Evolutionary conservation across 805 yeast species (phyloP).

Genomic region (Wickerhamiella azymoides): DNA sequence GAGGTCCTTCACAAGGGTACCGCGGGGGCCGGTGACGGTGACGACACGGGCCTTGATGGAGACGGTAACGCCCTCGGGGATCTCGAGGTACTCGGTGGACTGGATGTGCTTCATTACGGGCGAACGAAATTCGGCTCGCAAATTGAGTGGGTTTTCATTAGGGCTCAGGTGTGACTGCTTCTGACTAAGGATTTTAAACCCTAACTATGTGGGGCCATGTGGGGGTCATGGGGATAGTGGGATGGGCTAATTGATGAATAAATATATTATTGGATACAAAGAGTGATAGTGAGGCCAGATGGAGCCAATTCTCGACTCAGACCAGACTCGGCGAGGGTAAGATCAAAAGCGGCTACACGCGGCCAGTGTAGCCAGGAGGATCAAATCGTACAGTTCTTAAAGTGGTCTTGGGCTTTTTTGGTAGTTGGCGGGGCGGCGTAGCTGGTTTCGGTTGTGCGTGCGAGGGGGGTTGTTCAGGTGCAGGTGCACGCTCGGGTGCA

Average conservation of each 20-base stretch:
- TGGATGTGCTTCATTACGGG: slow-evolving; percentile 62
- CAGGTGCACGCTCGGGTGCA: too few species aligned
- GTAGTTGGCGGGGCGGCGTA: too few species aligned
- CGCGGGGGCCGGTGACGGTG: slow-evolving; percentile 96
- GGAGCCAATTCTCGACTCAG: too few species aligned
- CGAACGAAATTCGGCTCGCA: neutral
- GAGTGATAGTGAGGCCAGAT: too few species aligned
- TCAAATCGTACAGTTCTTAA: too few species aligned
- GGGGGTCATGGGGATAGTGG: neutral
- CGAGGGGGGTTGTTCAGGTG: too few species aligned
- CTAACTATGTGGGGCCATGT: neutral
- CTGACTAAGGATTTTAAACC: neutral
- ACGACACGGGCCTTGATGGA: slow-evolving; percentile 81
- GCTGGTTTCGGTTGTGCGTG: too few species aligned
- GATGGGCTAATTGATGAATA: neutral
- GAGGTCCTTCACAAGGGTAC: slow-evolving; percentile 77
- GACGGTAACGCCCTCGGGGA: slow-evolving; percentile 90
- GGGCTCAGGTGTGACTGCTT: slow-evolving; percentile 5
- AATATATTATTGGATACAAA: too few species aligned
- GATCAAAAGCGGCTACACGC: too few species aligned
- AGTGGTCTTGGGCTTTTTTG: too few species aligned
- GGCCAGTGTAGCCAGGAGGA: too few species aligned
- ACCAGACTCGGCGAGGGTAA: too few species aligned
- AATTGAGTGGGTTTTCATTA: slow-evolving; percentile 6
- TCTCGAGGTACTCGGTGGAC: slow-evolving; percentile 67